Percentiles rank a stretch among this genome's conserved stretches.
Conservation (phyloP, 106 monocot species). For the Chionographis japonica region DNA sequence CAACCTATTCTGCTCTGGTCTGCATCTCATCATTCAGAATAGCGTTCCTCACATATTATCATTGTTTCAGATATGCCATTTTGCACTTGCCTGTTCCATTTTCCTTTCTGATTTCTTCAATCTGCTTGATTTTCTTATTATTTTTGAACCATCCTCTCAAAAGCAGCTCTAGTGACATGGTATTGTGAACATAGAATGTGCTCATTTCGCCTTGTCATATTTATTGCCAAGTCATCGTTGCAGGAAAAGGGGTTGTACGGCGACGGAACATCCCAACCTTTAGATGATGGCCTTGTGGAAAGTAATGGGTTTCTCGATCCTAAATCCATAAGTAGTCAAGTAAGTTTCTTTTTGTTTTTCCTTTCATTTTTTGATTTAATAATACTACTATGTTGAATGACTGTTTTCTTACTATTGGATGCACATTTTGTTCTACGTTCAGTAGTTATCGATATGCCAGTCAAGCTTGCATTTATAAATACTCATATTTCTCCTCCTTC, state of each 20-base stretch:
- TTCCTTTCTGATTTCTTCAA: background rate
- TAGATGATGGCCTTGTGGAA: constrained; percentile 1
- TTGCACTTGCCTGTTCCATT: no score
- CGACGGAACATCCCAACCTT: constrained; percentile 10
- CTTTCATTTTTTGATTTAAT: background rate
- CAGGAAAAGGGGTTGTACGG: constrained; percentile 9
- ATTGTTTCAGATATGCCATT: no score
- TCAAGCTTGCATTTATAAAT: no score
- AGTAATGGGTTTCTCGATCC: constrained; percentile 9
- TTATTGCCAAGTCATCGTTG: background rate
- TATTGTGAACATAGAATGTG: background rate
- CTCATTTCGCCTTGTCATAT: background rate
- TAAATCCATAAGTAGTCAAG: constrained; percentile 10
- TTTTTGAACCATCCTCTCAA: background rate
- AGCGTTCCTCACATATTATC: no score
- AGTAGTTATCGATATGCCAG: no score
- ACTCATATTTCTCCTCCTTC: background rate
- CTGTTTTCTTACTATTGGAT: background rate
- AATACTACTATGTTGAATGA: background rate
- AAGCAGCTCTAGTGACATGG: background rate
- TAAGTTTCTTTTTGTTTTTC: background rate
- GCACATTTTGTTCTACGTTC: no score
- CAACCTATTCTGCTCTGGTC: no score
- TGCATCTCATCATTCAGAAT: no score
- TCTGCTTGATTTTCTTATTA: background rate